A percentile compares a stretch with the other conserved stretches of the same genome.
These are phyloP conservation scores for Ascochyta pisi DNA, from an alignment of 2,329 filamentous ascomycete genomes.

Conservation along the genomic window DNA sequence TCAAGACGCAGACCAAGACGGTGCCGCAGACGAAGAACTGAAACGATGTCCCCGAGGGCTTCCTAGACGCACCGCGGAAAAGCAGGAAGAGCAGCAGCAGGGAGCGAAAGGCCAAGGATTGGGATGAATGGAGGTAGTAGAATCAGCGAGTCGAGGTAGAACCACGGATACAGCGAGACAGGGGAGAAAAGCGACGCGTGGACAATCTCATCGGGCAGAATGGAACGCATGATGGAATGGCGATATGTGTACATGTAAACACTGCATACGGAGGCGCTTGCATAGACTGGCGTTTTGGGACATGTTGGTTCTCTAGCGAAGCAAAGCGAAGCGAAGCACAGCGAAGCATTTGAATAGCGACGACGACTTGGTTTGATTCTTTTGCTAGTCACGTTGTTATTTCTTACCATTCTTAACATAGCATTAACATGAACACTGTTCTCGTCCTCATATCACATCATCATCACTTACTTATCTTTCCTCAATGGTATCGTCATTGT, in stretches of 20 bases:
- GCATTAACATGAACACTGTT: no score
- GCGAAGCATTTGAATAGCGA: neutral
- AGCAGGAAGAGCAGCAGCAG: conserved; percentile 37
- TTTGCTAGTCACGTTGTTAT: no score
- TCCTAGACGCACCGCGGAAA: conserved; percentile 40
- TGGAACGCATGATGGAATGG: conserved; percentile 1
- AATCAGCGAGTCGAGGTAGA: no score
- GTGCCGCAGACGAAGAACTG: conserved; percentile 48
- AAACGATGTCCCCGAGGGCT: conserved; percentile 59
- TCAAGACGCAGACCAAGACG: conserved; percentile 23
- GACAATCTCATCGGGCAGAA: no score
- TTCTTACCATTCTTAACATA: no score
- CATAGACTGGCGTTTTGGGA: conserved; percentile 7
- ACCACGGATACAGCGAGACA: no score
- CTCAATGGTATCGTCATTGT: no score
- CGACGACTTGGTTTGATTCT: no score
- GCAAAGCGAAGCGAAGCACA: neutral
- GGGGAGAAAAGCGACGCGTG: no score
- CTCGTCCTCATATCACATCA: no score
- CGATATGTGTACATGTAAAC: conserved; percentile 11
- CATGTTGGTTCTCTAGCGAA: no score
- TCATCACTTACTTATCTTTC: no score
- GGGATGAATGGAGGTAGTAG: conserved; percentile 39
- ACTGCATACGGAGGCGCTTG: conserved; percentile 8
- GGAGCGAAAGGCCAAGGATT: conserved; percentile 27